A percentile compares a stretch with the other conserved stretches of the same genome.
Conservation (phyloP, 1,284 basidiomycete species). For the Athelia psychrophila region DNA sequence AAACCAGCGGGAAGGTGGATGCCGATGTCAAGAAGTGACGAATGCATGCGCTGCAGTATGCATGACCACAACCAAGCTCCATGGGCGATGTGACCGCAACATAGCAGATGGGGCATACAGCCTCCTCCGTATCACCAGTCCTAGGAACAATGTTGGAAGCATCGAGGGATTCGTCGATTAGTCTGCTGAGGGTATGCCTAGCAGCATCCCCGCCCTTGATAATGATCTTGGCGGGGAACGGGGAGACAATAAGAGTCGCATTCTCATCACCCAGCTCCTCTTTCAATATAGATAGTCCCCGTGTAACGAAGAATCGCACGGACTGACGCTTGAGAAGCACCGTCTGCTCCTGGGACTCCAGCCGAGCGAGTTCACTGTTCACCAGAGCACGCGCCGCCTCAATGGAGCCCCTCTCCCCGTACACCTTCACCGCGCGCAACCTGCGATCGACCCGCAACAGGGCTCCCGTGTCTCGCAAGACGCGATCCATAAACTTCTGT, state of each 20-base stretch:
- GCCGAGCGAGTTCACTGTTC: not conserved
- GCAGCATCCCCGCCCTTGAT: not conserved
- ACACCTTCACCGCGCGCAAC: not conserved
- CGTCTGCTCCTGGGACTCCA: not conserved
- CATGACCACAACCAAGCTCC: conserved; percentile 47
- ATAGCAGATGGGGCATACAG: conserved; percentile 31
- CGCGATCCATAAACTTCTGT: not conserved
- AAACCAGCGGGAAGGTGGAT: not conserved
- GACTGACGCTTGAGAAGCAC: not conserved
- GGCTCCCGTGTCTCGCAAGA: not conserved
- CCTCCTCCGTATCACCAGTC: conserved; percentile 19
- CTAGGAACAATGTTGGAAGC: not conserved
- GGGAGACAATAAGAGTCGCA: not conserved
- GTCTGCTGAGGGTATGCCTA: not conserved
- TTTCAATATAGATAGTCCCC: not conserved
- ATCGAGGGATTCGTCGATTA: not conserved
- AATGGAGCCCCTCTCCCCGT: not conserved
- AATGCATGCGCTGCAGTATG: conserved; percentile 51
- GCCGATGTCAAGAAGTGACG: conserved; percentile 44
- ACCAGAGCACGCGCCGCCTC: not conserved
- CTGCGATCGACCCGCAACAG: not conserved
- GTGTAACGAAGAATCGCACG: not conserved
- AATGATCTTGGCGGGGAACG: not conserved
- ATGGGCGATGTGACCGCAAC: conserved; percentile 41
- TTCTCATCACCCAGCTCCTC: not conserved